Percentiles rank a stretch among this genome's conserved stretches.
Evolutionary conservation across 202 grass and related monocot species (phyloP).

Genomic region (Alloteropsis angusta): DNA sequence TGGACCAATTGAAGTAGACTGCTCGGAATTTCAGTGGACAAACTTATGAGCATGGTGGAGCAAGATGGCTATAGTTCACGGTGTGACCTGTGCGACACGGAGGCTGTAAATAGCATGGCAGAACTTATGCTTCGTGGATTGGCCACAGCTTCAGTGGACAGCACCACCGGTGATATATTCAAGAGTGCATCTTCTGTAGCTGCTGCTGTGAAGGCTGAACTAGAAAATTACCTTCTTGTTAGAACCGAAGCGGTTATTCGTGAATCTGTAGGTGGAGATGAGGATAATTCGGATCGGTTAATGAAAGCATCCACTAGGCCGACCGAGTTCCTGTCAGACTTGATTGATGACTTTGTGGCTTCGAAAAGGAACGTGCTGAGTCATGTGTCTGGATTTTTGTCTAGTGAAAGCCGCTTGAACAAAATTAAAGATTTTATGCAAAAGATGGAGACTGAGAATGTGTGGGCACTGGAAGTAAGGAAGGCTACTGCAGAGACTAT

Average conservation of each 20-base stretch:
- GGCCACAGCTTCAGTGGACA: constrained; percentile 64
- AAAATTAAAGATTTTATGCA: constrained; percentile 58
- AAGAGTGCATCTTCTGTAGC: constrained; percentile 40
- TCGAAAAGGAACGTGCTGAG: constrained; percentile 52
- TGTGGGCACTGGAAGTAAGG: constrained; percentile 32
- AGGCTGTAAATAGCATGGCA: constrained; percentile 29
- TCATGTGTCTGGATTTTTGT: constrained; percentile 58
- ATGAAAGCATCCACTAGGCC: constrained; percentile 30
- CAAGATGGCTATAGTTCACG: constrained; percentile 5
- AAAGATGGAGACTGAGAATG: constrained; percentile 36
- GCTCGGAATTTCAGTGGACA: constrained; percentile 19
- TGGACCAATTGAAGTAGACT: neutral
- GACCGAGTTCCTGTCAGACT: constrained; percentile 34
- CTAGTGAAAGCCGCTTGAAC: constrained; percentile 42
- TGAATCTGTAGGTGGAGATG: constrained; percentile 11
- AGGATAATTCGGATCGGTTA: constrained; percentile 18
- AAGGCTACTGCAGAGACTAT: constrained; percentile 31
- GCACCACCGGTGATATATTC: constrained; percentile 54
- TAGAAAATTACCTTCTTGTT: constrained; percentile 38
- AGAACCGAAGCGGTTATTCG: constrained; percentile 31
- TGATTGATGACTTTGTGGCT: constrained; percentile 40
- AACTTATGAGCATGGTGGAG: neutral
- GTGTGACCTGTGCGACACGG: constrained; percentile 38
- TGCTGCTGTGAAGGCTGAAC: constrained; percentile 24
- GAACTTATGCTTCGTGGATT: constrained; percentile 43